Evolutionary conservation across 2,329 filamentous ascomycete species (phyloP), one percentile per base, ranked within the genome.

Genomic region (Venturia pyrina): DNA sequence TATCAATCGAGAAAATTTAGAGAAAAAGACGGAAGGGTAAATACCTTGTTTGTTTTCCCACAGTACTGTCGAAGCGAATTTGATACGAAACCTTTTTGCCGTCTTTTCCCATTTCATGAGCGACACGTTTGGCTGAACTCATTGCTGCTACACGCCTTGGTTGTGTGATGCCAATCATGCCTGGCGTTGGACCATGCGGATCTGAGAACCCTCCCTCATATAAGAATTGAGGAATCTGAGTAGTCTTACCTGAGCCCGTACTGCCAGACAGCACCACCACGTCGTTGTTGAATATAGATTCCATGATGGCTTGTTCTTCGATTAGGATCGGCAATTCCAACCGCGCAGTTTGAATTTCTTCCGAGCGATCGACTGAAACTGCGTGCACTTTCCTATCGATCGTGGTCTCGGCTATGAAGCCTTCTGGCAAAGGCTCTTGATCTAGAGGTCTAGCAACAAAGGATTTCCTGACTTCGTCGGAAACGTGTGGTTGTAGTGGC

Each of bases 241-340:
- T 99, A 0, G 96, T 99, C 77, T 99, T 99, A 75, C 95, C 95
- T 68, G 92, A 97, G 76, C 95, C 95, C 43, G 96, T 99, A 17
- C 92, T 89, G 76, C 95, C 95, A 78, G 93, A 97, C 8, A 99
- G 86, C 13, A 99, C 89, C 1, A 97, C 90, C 3, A 91, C 87
- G 64, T 93, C 85, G 74, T 97, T 89, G 73, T 93, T 93, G 76
- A 97, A 89, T 62, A 99, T 91, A 0, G 93, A 92, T 77, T 99
- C 95, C 93, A 99, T 98, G 40, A 99, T 93, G 72, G 89, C 92
- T 74, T 99, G 95, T 76, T 99, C 95, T 75, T 98, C 93, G 1
- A 90, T 90, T 1, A 98, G 91, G 0, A 99, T 90, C 0, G 95
- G 95, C 19, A 99, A 82, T 66, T 89, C 86, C 60, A 96, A 76